These are phyloP conservation scores for Boletus sp. DNA, from an alignment of 768 basidiomycete species.

Conservation along the genomic window DNA sequence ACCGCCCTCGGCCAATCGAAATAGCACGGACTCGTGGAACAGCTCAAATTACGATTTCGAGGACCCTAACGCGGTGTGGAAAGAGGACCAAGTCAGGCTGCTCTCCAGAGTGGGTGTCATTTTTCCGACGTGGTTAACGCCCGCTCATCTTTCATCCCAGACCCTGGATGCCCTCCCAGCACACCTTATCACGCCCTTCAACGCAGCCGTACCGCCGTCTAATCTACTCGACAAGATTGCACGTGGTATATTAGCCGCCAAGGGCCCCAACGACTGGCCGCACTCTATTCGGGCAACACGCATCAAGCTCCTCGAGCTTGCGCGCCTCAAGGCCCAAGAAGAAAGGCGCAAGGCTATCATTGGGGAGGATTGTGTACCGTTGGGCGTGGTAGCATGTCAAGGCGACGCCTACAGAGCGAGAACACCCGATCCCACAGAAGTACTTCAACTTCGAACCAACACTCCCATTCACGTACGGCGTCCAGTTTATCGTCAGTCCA, in stretches of 20 bases:
- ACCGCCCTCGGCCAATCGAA: constrained; percentile 42
- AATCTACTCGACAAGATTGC: constrained; percentile 88
- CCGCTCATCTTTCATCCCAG: constrained; percentile 28
- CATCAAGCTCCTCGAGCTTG: constrained; percentile 76
- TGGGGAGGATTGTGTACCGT: constrained; percentile 43
- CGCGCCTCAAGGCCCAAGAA: constrained; percentile 64
- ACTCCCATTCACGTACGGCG: constrained; percentile 45
- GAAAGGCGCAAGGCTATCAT: constrained; percentile 40
- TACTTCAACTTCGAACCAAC: constrained; percentile 48
- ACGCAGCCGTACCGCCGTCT: constrained; percentile 78
- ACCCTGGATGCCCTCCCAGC: constrained; percentile 81
- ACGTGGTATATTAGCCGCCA: constrained; percentile 69
- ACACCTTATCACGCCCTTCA: constrained; percentile 85
- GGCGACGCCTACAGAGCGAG: constrained; percentile 10
- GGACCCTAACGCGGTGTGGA: constrained; percentile 71
- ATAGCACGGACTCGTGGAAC: constrained; percentile 84
- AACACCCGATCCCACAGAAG: constrained; percentile 36
- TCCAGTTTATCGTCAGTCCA: constrained; percentile 75
- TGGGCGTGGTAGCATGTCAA: constrained; percentile 12
- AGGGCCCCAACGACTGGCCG: constrained; percentile 77
- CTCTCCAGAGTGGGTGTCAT: constrained; percentile 56
- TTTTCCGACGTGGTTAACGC: not conserved
- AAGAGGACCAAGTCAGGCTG: constrained; percentile 65
- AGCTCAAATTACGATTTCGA: constrained; percentile 68
- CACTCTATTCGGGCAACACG: constrained; percentile 82